phyloP scores from a whole-genome alignment of 805 yeast species.

The Wickerhamomyces queroliae region DNA sequence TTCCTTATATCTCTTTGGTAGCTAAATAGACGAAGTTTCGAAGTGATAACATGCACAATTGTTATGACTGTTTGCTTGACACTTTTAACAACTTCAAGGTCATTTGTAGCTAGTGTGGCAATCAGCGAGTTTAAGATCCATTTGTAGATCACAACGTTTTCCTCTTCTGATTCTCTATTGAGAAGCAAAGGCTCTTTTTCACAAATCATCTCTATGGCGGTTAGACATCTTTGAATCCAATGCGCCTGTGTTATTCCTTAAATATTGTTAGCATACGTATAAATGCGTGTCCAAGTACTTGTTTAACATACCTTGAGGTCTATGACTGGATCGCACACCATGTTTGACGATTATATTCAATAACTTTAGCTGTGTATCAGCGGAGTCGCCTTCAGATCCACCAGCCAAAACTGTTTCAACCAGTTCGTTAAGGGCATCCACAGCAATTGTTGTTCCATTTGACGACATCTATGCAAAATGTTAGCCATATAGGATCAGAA shows the following conservation, averaged over 20 bases:
- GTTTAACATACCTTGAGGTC: conserved; percentile 13
- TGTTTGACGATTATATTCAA: conserved; percentile 17
- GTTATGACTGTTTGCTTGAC: conserved; percentile 18
- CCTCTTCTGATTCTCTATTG: conserved; percentile 7
- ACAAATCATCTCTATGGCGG: conserved; percentile 18
- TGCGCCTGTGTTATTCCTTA: conserved; percentile 2
- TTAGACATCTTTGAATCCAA: conserved; percentile 16
- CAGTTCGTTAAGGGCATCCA: conserved; percentile 14
- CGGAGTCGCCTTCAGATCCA: conserved; percentile 11
- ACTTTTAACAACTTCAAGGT: conserved; percentile 9
- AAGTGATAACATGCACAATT: conserved; percentile 13
- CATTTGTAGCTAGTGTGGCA: conserved; percentile 9
- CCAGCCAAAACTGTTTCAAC: conserved; percentile 11
- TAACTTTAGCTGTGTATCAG: conserved; percentile 14
- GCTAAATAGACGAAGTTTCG: conserved; percentile 14
- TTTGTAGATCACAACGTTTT: conserved; percentile 8
- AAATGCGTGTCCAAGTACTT: not conserved
- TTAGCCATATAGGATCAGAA: too few relatives aligned
- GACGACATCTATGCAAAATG: not conserved
- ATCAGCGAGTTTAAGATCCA: conserved; percentile 18
- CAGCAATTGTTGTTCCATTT: conserved; percentile 1
- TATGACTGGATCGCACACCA: conserved; percentile 13
- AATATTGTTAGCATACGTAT: not conserved
- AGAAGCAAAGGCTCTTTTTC: conserved; percentile 15
- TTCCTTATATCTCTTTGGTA: conserved; percentile 14